Percentiles rank a stretch among this genome's conserved stretches.
These are phyloP conservation scores for Penicillium lagena DNA, from an alignment of 495 filamentous ascomycete species.

Conservation along the genomic window DNA sequence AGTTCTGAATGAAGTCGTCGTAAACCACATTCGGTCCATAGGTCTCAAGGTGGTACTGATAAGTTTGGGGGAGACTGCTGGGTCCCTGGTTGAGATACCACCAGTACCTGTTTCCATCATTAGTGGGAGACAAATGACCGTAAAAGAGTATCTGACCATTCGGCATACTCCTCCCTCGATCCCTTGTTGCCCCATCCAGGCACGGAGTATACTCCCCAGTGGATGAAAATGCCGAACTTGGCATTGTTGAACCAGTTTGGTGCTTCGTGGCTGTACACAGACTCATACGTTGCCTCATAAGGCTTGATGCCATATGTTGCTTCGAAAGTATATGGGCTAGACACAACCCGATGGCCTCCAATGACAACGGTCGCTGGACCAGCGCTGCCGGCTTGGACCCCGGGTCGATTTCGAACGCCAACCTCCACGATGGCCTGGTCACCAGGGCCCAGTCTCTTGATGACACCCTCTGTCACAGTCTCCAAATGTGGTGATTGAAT, in stretches of 20 bases:
- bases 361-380: conserved; percentile 23
- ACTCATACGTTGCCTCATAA: conserved; percentile 30
- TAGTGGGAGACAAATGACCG: not conserved
- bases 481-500: conserved; percentile 29
- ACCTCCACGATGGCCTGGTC: conserved; percentile 44
- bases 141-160: conserved; percentile 32
- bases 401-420: conserved; percentile 29
- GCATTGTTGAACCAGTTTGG: conserved; percentile 47
- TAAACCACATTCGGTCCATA: conserved; percentile 46
- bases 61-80: conserved; percentile 23
- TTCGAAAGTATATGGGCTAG: conserved; percentile 20
- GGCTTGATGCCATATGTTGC: conserved; percentile 24
- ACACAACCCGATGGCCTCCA: conserved; percentile 15
- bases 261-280: conserved; percentile 38
- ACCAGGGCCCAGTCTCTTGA: conserved; percentile 46
- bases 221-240: conserved; percentile 54
- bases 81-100: conserved; percentile 29
- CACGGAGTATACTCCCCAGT: conserved; percentile 49
- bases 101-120: conserved; percentile 24
- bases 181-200: conserved; percentile 49
- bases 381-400: conserved; percentile 2
- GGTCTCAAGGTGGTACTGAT: conserved; percentile 41
- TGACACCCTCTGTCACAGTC: conserved; percentile 27
- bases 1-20: conserved; percentile 50
- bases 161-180: conserved; percentile 45